A percentile compares a stretch with the other conserved stretches of the same genome.
These are phyloP conservation scores for Colletotrichum kahawae DNA, from an alignment of 2,329 filamentous ascomycete species.

Conservation along the genomic window DNA sequence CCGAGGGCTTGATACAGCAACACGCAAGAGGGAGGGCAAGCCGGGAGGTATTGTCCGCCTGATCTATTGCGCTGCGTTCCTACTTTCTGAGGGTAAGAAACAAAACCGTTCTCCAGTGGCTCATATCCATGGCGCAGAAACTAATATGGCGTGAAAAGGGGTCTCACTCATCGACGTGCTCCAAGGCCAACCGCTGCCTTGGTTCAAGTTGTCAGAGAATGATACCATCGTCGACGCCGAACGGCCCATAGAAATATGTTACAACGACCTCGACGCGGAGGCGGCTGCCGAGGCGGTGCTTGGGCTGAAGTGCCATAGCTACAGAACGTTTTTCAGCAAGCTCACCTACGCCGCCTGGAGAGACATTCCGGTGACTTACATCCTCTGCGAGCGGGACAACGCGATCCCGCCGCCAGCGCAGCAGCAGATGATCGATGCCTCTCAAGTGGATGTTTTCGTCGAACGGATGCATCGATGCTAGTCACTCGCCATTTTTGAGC, in stretches of 20 bases:
- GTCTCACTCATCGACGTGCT: background rate
- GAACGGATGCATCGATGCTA: background rate
- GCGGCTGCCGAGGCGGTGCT: background rate
- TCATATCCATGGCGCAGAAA: too few species aligned
- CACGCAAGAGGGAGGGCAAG: conserved; percentile 30
- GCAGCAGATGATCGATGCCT: background rate
- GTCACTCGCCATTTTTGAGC: background rate
- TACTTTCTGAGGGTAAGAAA: background rate
- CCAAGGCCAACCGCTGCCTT: background rate
- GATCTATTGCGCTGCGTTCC: conserved; percentile 22
- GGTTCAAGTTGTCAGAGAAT: background rate
- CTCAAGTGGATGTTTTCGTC: background rate
- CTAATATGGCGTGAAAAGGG: background rate
- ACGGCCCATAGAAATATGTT: background rate
- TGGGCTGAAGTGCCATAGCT: background rate
- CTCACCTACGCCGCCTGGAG: background rate
- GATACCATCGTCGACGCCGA: background rate
- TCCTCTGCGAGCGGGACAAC: background rate
- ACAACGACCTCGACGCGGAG: background rate
- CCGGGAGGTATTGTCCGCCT: conserved; percentile 36
- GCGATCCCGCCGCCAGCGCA: background rate
- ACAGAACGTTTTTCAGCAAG: background rate
- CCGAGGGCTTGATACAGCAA: conserved; percentile 31
- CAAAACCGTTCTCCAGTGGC: rapidly evolving
- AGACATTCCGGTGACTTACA: background rate